Evolutionary conservation across 2,329 filamentous ascomycete species (phyloP), one percentile per base, ranked within the genome.

Genomic region (Cladosporium oxysporum): DNA sequence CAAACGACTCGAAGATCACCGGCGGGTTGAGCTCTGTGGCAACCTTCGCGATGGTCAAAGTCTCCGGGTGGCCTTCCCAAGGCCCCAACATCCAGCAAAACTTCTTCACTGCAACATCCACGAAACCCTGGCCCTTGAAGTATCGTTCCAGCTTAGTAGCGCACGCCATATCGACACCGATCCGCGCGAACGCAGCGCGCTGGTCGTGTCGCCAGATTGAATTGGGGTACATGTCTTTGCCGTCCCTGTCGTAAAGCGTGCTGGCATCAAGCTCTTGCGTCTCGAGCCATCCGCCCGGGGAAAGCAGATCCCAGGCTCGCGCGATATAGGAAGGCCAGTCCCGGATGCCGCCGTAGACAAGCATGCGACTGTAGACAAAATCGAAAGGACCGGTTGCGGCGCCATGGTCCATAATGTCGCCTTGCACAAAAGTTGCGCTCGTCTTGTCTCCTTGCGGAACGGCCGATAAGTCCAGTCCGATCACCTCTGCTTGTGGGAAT

Each of bases 61-160:
- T 62, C 23, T 62, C 59, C 18, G 59, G 41, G 23, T 62, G 59
- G 7, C 59, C 44, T n/a, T 33, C 29, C 59, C 59, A 62, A 28
- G 26, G 37, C 14, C 59, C 44, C 33, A 29, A 14, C 37, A 62
- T 62, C 59, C 59, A 62, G 6, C 59, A 44, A 26, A 49, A 62
- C 37, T 49, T 33, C 44, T 29, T 29, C 41, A 23, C 29, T 16
- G 14, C 16, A 16, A 52, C 59, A 18, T 52, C 41, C 23, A 52
- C 35, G 16, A 62, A 62, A 2, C 44, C 28, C 10, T 44, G 37
- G 11, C 31, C 31, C 26, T 33, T 62, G 23, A 35, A 31, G 44
- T 62, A 62, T 7, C 7, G 21, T 31, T 47, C 59, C 41, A 62
- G 23, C 16, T 52, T 62, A 2, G 37, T n/a, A 3, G 16, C 52